Base-by-base conservation (phyloP, 176 grass and related monocot species). In the Oryza officinalis region DNA sequence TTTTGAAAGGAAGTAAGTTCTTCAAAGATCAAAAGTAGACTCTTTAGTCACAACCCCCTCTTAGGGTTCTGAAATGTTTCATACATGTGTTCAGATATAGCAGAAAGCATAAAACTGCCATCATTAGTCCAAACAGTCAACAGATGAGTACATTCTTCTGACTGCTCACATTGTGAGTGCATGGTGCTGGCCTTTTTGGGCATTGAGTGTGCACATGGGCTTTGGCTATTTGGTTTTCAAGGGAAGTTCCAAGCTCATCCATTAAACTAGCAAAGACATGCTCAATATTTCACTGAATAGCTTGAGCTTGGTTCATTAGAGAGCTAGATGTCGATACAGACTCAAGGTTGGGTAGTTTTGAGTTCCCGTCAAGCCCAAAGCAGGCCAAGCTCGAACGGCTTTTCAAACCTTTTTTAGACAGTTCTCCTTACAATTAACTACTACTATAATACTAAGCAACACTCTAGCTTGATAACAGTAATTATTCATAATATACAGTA, bases 91-190 rank as follows among this genome's bases (percentile, higher is more conserved):
- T n/a, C n/a, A n/a, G n/a, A n/a, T n/a, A 78, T 60, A 84, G 18
- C 27, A 84, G 67, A 88, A 80, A 60, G 22, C 43, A 65, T 47
- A 67, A 83, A 67, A 40, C 28, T 61, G 35, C 63, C 47, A 8
- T 65, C 9, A n/a, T 76, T 61, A 76, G 46, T 68, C 35, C 11
- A 40, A 74, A 66, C n/a, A 72, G 65, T 63, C 57, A 87, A 77
- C 86, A 54, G 4, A 52, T 71, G 30, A n/a, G n/a, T n/a, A n/a
- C n/a, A n/a, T n/a, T n/a, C n/a, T n/a, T n/a, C n/a, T n/a, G n/a
- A n/a, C n/a, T n/a, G n/a, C n/a, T n/a, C n/a, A n/a, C 38, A 81
- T 60, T 66, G 52, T 59, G 18, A 59, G 20, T 9, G 52, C 52
- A 59, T 59, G 20, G 5, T 0, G 18, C n/a, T 59, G 20, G 52